A percentile compares a stretch with the other conserved stretches of the same genome.
Conservation (phyloP, 2,329 filamentous ascomycete genomes). For the Talaromyces sp. region DNA sequence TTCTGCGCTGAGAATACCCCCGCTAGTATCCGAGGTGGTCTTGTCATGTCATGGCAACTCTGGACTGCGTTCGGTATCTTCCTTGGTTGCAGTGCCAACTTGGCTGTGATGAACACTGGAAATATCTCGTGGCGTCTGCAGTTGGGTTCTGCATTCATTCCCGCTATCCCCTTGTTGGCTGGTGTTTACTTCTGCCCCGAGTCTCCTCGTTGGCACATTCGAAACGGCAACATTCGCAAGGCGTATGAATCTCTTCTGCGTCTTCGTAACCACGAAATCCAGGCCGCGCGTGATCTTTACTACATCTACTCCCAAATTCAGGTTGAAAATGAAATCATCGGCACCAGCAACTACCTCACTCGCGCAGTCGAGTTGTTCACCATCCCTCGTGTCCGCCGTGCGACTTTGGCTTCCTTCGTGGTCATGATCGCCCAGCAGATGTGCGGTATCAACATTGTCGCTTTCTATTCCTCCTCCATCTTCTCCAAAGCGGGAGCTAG, state of each 20-base stretch:
- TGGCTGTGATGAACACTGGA: slow-evolving; percentile 62
- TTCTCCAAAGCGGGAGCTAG: slow-evolving; percentile 56
- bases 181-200: slow-evolving; percentile 63
- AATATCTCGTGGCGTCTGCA: slow-evolving; percentile 63
- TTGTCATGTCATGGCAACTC: slow-evolving; percentile 57
- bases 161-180: slow-evolving; percentile 60
- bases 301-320: slow-evolving; percentile 57
- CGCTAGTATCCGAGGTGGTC: slow-evolving; percentile 54
- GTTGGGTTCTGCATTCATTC: slow-evolving; percentile 64
- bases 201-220: slow-evolving; percentile 66
- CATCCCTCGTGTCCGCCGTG: slow-evolving; percentile 52
- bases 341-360: slow-evolving; percentile 57
- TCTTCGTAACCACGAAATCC: slow-evolving; percentile 59
- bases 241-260: slow-evolving; percentile 60
- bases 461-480: slow-evolving; percentile 68
- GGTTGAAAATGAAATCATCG: slow-evolving; percentile 45
- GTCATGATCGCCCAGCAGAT: slow-evolving; percentile 80
- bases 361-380: slow-evolving; percentile 58
- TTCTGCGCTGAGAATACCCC: slow-evolving; percentile 59
- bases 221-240: slow-evolving; percentile 59
- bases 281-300: slow-evolving; percentile 63
- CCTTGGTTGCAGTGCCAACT: slow-evolving; percentile 64
- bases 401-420: slow-evolving; percentile 71
- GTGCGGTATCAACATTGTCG: slow-evolving; percentile 71
- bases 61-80: slow-evolving; percentile 65